Base-by-base conservation (phyloP, 1,284 basidiomycete species). In the Macrocybe sp. region DNA sequence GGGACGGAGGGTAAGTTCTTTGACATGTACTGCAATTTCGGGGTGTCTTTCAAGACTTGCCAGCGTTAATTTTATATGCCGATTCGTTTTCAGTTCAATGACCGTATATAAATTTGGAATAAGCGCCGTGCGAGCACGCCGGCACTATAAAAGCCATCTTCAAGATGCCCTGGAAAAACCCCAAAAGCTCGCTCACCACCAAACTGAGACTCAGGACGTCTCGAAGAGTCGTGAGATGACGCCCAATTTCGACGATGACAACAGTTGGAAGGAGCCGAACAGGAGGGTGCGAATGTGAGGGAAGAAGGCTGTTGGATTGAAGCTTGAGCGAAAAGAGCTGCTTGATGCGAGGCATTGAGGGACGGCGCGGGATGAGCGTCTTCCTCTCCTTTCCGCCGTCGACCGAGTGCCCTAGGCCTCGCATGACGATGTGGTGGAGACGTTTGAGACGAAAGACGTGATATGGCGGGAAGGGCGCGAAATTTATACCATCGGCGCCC, bases 191-290 rank as follows among this genome's bases (percentile, higher is more conserved):
- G 54, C 79, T 64, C 55, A 72, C 79, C 52, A 73, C 70, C 47
- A 73, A 62, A 35, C 71, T 72, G 34, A 82, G 63, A 45, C 67
- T 68, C 32, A 80, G 63, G 10, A 76, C 53, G 53, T 80, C 75
- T 6, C 64, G 56, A 33, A 63, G 64, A 28, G 62, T 62, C 33
- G 64, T 53, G 34, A 74, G 61, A 47, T 74, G 66, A 42, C 63
- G 56, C 3, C 74, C 73, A 39, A 83, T 70, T 53, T 77, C 76
- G 38, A 73, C 65, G 32, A 81, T 57, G 53, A 81, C 58, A 54
- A 75, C 76, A 35, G 62, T 66, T 0, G 79, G 78, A 28, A 79
- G 56, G 34, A 53, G 39, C 28, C 52, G 51, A 7, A 46, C 37
- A 30, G 45, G 42, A 4, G 10, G 12, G 28, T 48, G 45, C 3